These are phyloP conservation scores for Holtermanniella nyarrowii DNA, from an alignment of 768 basidiomycete genomes.

Conservation along the genomic window DNA sequence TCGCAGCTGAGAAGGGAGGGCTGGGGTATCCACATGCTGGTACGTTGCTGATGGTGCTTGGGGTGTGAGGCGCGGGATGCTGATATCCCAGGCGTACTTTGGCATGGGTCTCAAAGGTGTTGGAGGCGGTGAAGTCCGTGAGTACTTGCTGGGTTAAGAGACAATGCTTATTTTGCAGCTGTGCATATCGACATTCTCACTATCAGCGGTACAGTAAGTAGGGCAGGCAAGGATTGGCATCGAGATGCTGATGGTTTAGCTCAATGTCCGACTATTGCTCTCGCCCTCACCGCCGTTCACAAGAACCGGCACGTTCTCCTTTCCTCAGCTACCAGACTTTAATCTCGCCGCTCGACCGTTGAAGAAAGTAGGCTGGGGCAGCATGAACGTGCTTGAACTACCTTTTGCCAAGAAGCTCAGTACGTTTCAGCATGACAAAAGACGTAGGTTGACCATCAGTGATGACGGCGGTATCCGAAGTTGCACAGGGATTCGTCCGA, in stretches of 20 bases:
- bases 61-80: background rate
- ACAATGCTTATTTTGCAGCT: slow-evolving; percentile 11
- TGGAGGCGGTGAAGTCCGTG: slow-evolving; percentile 34
- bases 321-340: slow-evolving; percentile 37
- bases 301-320: slow-evolving; percentile 33
- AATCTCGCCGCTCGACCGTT: slow-evolving; percentile 41
- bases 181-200: slow-evolving; percentile 39
- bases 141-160: background rate
- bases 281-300: slow-evolving; percentile 40
- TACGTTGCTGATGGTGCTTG: slow-evolving; percentile 1
- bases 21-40: slow-evolving; percentile 33
- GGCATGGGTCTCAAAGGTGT: slow-evolving; percentile 39
- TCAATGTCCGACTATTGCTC: slow-evolving; percentile 35
- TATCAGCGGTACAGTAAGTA: slow-evolving; percentile 35
- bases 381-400: slow-evolving; percentile 39
- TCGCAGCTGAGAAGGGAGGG: slow-evolving; percentile 18
- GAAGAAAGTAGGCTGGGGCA: slow-evolving; percentile 13
- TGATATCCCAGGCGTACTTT: slow-evolving; percentile 24
- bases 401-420: slow-evolving; percentile 38
- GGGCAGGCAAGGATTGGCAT: background rate
- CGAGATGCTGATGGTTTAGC: slow-evolving; percentile 5
- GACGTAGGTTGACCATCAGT: background rate
- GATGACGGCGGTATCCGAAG: slow-evolving; percentile 26
- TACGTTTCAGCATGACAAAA: slow-evolving; percentile 1
- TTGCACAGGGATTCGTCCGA: slow-evolving; percentile 36